Evolutionary conservation across 2,329 filamentous ascomycete genomes (phyloP), one percentile per base, ranked within the genome.

Genomic region (Fusarium irregulare): DNA sequence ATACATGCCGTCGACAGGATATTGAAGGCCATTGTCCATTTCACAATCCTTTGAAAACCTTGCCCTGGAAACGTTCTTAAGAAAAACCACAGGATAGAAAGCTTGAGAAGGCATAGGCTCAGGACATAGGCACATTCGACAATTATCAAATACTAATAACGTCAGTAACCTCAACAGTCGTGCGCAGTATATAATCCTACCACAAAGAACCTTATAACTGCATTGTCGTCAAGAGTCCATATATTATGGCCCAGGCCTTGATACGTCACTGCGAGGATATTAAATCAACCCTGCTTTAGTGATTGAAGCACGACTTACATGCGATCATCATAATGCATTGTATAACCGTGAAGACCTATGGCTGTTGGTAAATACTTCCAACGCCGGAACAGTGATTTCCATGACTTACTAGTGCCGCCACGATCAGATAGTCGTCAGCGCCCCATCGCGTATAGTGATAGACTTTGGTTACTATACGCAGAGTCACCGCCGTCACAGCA

Each of bases 101-200:
- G 14, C 4, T 64, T 57, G 6, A 44, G 4, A 3, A 64, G 18
- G 2, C 34, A 45, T 21, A 64, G 14, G 4, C 60, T 57, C 0
- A 64, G 6, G 0, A 56, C 28, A 7, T 64, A 64, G 20, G 49
- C 14, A 3, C 25, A 49, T 27, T 63, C 34, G 2, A 45, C 30
- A 1, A 64, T 13, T 1, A 64, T 37, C 0, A 64, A 12, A 2
- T 49, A 49, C 60, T 64, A 0, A 2, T 0, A 4, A 0, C 13
- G 12, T 64, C 11, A 64, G 60, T 0, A 1, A 4, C 0, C 1
- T 11, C 8, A 0, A 0, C 4, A 5, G 0, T 3, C 0, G 6
- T 0, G 8, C 3, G 6, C 2, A 1, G 4, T n/a, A 0, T 1
- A 1, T 16, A 0, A 9, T 4, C 60, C 7, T 40, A 64, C 60